phyloP scores from a whole-genome alignment of 257 asterid genomes.

The Schizonepeta tenuifolia region DNA sequence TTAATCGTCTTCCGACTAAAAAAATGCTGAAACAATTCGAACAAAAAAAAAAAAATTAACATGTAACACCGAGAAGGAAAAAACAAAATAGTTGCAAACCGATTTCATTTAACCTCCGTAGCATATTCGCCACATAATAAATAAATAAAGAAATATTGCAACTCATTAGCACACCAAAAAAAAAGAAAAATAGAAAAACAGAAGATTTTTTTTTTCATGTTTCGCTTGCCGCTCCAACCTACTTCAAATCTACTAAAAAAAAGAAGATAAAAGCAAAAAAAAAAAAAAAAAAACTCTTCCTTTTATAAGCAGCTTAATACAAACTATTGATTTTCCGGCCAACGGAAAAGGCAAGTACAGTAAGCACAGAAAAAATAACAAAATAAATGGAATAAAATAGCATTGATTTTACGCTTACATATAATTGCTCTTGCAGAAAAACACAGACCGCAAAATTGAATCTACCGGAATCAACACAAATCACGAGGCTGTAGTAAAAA shows the following conservation, averaged over 20 bases:
- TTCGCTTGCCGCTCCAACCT: constrained; percentile 26
- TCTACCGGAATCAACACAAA: constrained; percentile 43
- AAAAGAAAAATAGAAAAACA: background rate
- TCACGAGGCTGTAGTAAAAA: constrained; percentile 40
- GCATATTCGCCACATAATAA: background rate
- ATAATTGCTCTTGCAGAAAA: constrained; percentile 25
- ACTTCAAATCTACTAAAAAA: constrained; percentile 31
- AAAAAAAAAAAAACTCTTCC: background rate
- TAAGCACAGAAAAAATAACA: background rate
- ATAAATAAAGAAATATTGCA: background rate
- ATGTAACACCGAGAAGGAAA: background rate
- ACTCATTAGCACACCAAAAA: background rate
- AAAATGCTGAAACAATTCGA: background rate
- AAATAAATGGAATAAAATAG: background rate
- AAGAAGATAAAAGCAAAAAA: background rate
- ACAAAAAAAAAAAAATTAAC: background rate
- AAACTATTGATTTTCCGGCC: background rate
- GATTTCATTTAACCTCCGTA: constrained; percentile 10
- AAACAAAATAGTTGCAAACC: constrained; percentile 21
- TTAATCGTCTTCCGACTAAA: background rate
- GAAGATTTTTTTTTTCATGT: background rate
- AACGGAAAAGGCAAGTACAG: constrained; percentile 9
- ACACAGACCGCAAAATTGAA: constrained; percentile 37
- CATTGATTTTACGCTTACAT: constrained; percentile 35
- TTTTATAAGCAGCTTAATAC: background rate